These are phyloP conservation scores for Whalleya microplaca DNA, from an alignment of 2,329 filamentous ascomycete species.

Conservation along the genomic window DNA sequence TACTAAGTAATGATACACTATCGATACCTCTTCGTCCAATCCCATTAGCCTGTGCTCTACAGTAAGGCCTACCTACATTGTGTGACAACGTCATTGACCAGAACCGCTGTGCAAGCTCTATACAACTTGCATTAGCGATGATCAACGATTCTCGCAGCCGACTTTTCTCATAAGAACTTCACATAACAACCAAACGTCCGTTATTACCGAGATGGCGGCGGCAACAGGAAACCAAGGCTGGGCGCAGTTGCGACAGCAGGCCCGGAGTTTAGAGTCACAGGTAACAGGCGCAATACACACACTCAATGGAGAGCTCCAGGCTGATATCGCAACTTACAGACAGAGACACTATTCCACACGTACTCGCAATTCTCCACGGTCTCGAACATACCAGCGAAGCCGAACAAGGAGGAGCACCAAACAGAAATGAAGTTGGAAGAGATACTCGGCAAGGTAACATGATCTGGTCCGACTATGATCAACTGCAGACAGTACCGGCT, in stretches of 20 bases:
- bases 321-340: slow-evolving; percentile 54
- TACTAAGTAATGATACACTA: not conserved
- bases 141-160: slow-evolving; percentile 1
- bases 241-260: slow-evolving; percentile 93
- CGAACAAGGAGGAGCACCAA: slow-evolving; percentile 80
- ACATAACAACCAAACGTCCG: not conserved
- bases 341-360: slow-evolving; percentile 78
- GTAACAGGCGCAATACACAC: slow-evolving; percentile 50
- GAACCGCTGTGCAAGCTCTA: slow-evolving; percentile 7
- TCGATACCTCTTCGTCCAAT: not conserved
- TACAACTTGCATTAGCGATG: slow-evolving; percentile 10
- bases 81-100: too few species aligned
- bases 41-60: not conserved
- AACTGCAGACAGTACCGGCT: slow-evolving; percentile 19
- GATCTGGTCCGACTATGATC: not conserved
- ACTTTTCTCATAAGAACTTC: slow-evolving; percentile 9
- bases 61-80: not conserved
- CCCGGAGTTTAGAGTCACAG: slow-evolving; percentile 85
- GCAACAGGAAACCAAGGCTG: slow-evolving; percentile 69
- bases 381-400: slow-evolving; percentile 77
- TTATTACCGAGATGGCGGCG: slow-evolving; percentile 49
- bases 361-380: slow-evolving; percentile 91
- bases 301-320: not conserved
- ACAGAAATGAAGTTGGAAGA: slow-evolving; percentile 84
- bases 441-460: slow-evolving; percentile 74